These are phyloP conservation scores for Cercophora sp. DNA, from an alignment of 495 filamentous ascomycete genomes.

Conservation along the genomic window DNA sequence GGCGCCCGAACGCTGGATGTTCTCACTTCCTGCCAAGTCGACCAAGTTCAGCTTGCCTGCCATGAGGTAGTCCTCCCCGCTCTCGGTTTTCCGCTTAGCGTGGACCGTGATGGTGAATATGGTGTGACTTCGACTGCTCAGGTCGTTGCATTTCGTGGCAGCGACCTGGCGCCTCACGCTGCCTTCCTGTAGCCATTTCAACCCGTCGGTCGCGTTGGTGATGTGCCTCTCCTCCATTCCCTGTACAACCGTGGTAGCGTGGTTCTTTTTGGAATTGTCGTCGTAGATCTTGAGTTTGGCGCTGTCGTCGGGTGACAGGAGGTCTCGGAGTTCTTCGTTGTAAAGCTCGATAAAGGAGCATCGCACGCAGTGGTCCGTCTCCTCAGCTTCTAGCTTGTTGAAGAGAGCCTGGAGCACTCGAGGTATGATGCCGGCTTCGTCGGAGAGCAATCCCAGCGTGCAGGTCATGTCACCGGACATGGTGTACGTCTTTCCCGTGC, in stretches of 20 bases:
- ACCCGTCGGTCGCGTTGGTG: conserved; percentile 74
- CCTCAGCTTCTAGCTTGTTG: conserved; percentile 68
- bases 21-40: conserved; percentile 94
- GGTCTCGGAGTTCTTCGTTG: conserved; percentile 91
- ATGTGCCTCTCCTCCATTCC: conserved; percentile 97
- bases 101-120: conserved; percentile 92
- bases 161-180: conserved; percentile 94
- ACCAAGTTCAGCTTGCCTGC: conserved; percentile 94
- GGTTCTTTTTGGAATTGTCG: conserved; percentile 77
- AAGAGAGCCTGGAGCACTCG: conserved; percentile 84
- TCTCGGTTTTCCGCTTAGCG: conserved; percentile 74
- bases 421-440: conserved; percentile 91
- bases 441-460: conserved; percentile 76
- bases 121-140: conserved; percentile 92
- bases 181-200: conserved; percentile 82
- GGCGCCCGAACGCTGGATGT: conserved; percentile 92
- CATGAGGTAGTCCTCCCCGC: conserved; percentile 82
- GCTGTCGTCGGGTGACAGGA: conserved; percentile 75
- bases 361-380: conserved; percentile 85
- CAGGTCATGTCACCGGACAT: conserved; percentile 98
- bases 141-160: conserved; percentile 96
- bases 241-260: conserved; percentile 78
- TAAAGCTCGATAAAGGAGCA: conserved; percentile 99
- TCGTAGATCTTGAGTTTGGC: conserved; percentile 93
- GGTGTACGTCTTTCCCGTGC: conserved; percentile 97